These are phyloP conservation scores for Kodamaea fungicola DNA, from an alignment of 1,139 yeast species.

Conservation along the genomic window DNA sequence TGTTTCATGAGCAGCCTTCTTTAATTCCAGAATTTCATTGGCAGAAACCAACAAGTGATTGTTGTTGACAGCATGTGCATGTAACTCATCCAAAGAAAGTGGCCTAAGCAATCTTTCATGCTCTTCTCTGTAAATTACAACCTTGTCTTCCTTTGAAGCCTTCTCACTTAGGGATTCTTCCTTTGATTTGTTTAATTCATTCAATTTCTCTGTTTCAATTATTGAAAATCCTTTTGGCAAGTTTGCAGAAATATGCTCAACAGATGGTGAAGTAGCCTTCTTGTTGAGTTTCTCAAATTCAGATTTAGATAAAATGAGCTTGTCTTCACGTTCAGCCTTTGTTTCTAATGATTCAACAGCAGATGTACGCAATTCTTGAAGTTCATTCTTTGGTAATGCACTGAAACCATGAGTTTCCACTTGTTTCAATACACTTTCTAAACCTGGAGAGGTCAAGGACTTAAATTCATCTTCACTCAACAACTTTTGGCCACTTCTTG, in stretches of 20 bases:
- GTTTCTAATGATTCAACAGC: constrained; percentile 13
- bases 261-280: constrained; percentile 15
- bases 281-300: constrained; percentile 11
- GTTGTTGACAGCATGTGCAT: constrained; percentile 13
- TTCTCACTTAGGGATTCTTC: constrained; percentile 14
- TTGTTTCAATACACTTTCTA: constrained; percentile 8
- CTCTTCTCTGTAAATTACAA: constrained; percentile 13
- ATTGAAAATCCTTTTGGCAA: constrained; percentile 14
- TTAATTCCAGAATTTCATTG: constrained; percentile 10
- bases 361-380: constrained; percentile 8
- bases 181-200: constrained; percentile 5
- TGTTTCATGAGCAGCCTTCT: constrained; percentile 10
- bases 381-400: constrained; percentile 15
- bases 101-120: constrained; percentile 6
- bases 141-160: constrained; percentile 18
- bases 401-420: constrained; percentile 17
- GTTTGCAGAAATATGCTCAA: constrained; percentile 18
- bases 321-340: constrained; percentile 13
- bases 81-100: constrained; percentile 9
- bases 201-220: constrained; percentile 5
- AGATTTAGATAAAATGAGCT: constrained; percentile 10
- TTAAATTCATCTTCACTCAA: constrained; percentile 7
- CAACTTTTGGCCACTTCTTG: constrained; percentile 12
- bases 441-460: constrained; percentile 4
- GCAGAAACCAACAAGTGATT: constrained; percentile 17